phyloP scores from a whole-genome alignment of 345 rosid genomes.

The Eucalyptus brandiana region DNA sequence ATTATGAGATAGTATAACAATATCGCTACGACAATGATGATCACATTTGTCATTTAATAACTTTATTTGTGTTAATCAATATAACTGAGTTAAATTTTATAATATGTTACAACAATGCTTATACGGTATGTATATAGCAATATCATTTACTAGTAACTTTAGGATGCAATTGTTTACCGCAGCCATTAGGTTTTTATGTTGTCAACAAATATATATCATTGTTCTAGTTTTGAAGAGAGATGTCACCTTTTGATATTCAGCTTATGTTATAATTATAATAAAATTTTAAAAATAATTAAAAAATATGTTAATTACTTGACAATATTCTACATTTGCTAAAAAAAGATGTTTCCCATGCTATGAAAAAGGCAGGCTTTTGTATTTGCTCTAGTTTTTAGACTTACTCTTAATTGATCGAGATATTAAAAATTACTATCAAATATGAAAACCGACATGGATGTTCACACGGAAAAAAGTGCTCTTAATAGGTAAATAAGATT shows the following conservation, averaged over 20 bases:
- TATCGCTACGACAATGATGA: not conserved
- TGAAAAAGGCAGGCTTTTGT: not conserved
- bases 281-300: not conserved
- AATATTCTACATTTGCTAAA: not conserved
- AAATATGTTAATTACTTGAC: not conserved
- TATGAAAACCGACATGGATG: not conserved
- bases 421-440: not conserved
- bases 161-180: not conserved
- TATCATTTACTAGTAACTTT: not conserved
- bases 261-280: not conserved
- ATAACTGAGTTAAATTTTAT: not conserved
- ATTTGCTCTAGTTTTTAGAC: not conserved
- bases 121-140: not conserved
- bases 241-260: not conserved
- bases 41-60: not conserved
- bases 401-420: not conserved
- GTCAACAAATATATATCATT: not conserved
- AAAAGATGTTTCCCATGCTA: not conserved
- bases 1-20: not conserved
- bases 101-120: not conserved
- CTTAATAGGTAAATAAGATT: not conserved
- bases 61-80: not conserved
- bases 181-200: not conserved
- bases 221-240: not conserved
- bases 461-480: not conserved